Percentiles rank a stretch among this genome's conserved stretches.
These are phyloP conservation scores for Mycena rebaudengoi DNA, from an alignment of 768 basidiomycete genomes.

Conservation along the genomic window DNA sequence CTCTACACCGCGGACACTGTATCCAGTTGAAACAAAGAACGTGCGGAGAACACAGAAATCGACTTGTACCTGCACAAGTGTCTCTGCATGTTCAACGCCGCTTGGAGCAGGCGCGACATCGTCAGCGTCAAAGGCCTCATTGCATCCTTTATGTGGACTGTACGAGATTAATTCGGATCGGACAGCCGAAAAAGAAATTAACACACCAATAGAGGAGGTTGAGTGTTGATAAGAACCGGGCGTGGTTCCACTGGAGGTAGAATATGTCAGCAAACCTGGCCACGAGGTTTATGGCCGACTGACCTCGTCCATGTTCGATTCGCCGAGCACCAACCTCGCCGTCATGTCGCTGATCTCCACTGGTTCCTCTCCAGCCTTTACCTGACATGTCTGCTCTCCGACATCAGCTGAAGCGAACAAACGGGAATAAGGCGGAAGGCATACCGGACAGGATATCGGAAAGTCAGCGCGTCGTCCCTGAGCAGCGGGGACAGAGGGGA, in stretches of 20 bases:
- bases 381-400: constrained; percentile 7
- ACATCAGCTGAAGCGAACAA: background rate
- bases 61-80: constrained; percentile 29
- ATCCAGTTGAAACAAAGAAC: background rate
- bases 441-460: constrained; percentile 26
- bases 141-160: constrained; percentile 32
- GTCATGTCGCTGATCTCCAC: constrained; percentile 23
- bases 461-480: constrained; percentile 16
- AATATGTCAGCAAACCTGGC: too few species aligned
- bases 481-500: background rate
- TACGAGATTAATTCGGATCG: background rate
- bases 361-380: background rate
- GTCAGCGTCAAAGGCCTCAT: constrained; percentile 30
- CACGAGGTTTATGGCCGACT: too few species aligned
- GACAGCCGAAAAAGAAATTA: background rate
- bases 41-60: background rate
- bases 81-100: constrained; percentile 20
- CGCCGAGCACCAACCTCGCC: constrained; percentile 27
- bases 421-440: background rate
- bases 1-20: constrained; percentile 30
- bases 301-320: constrained; percentile 29
- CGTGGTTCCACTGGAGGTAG: constrained; percentile 32
- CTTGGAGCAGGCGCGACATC: constrained; percentile 27
- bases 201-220: constrained; percentile 31
- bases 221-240: constrained; percentile 26